Conservation (phyloP, 179 eudicot genomes). For the Corrigiola litoralis region DNA sequence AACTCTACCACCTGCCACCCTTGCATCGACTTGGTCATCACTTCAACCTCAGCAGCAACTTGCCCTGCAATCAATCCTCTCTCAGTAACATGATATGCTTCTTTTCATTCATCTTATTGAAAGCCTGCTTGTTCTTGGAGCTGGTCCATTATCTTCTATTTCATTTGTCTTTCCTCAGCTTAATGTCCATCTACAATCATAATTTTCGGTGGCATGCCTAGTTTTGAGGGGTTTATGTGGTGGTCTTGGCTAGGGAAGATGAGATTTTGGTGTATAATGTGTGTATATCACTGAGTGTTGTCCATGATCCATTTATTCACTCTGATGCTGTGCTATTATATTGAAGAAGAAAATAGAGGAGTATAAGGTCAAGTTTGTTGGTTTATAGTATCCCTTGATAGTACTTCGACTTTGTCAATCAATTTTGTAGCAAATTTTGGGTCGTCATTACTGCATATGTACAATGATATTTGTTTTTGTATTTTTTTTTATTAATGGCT, state of each 20-base stretch:
- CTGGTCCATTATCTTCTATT: background rate
- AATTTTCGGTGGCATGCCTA: constrained; percentile 2
- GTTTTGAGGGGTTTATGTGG: background rate
- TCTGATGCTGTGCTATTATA: background rate
- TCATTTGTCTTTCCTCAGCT: constrained; percentile 19
- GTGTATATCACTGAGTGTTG: constrained; percentile 15
- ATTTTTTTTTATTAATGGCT: too few relatives aligned
- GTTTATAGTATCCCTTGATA: background rate
- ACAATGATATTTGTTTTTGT: too few relatives aligned
- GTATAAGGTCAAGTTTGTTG: constrained; percentile 6
- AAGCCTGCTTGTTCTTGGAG: background rate
- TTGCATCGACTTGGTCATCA: constrained; percentile 36
- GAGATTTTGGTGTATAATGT: constrained; percentile 18
- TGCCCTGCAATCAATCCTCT: constrained; percentile 38
- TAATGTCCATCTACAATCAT: constrained; percentile 10
- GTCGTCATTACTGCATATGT: background rate
- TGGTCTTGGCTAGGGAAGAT: constrained; percentile 10
- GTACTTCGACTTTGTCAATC: constrained; percentile 7
- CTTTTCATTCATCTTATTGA: background rate
- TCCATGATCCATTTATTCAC: background rate
- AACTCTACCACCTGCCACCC: constrained; percentile 30
- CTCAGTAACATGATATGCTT: constrained; percentile 18
- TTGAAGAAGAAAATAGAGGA: background rate
- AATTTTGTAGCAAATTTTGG: constrained; percentile 17
- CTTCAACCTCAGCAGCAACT: constrained; percentile 42